Conservation (phyloP, 495 filamentous ascomycete species). For the Cryomyces minteri region DNA sequence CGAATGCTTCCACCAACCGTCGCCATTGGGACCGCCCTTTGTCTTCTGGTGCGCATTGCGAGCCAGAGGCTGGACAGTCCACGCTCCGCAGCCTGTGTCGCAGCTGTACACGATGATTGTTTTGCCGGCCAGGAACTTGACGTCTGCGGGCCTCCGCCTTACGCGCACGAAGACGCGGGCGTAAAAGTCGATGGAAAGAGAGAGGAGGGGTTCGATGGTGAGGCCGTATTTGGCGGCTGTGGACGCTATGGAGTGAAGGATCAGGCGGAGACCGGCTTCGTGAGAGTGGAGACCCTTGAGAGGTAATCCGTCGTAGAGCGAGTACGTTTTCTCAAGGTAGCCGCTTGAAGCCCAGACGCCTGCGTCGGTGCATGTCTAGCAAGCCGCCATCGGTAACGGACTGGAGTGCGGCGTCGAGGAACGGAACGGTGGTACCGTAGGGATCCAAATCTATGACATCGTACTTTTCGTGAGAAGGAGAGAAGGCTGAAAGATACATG, state of each 20-base stretch:
- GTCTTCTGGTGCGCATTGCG: constrained; percentile 40
- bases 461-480: constrained; percentile 31
- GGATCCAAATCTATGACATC: constrained; percentile 95
- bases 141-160: constrained; percentile 53
- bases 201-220: constrained; percentile 77
- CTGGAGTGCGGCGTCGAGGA: constrained; percentile 79
- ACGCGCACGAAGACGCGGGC: constrained; percentile 78
- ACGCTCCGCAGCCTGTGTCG: constrained; percentile 75
- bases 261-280: constrained; percentile 74
- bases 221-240: constrained; percentile 75
- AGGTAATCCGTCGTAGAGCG: constrained; percentile 78
- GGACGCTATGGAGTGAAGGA: constrained; percentile 61
- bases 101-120: constrained; percentile 90
- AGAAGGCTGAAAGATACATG: constrained; percentile 42
- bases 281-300: constrained; percentile 69
- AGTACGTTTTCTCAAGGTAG: constrained; percentile 81
- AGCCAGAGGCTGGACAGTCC: constrained; percentile 58
- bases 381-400: constrained; percentile 70
- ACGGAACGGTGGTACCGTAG: constrained; percentile 80
- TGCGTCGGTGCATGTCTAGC: constrained; percentile 85
- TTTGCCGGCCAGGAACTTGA: constrained; percentile 77
- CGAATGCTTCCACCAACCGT: constrained; percentile 52
- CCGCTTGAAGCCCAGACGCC: constrained; percentile 84
- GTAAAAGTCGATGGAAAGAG: constrained; percentile 91
- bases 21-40: constrained; percentile 36